phyloP scores from a whole-genome alignment of 2,329 filamentous ascomycete species.

The Dothistroma pini region DNA sequence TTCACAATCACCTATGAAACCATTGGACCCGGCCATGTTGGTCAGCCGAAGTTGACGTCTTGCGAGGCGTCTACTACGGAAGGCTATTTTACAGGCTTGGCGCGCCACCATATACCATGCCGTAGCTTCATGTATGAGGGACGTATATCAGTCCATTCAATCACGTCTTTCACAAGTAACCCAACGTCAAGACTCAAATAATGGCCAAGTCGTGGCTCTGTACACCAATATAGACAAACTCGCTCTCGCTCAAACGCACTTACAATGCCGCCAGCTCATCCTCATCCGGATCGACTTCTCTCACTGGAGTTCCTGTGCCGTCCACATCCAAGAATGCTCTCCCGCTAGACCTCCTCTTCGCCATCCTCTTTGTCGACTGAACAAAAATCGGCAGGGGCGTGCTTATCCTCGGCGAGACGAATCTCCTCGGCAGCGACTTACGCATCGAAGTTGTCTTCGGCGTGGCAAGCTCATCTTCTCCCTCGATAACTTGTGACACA shows the following conservation, averaged over 20 bases:
- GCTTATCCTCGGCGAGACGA: conserved; percentile 4
- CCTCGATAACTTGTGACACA: conserved; percentile 9
- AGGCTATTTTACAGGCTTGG: background rate
- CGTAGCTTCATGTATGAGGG: background rate
- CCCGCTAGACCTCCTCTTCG: conserved; percentile 4
- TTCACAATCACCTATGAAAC: background rate
- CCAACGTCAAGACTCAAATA: background rate
- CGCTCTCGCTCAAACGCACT: background rate
- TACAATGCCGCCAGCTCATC: conserved; percentile 18
- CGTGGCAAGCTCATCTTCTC: conserved; percentile 5
- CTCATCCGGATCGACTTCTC: conserved; percentile 19
- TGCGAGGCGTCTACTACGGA: background rate
- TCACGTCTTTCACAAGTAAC: background rate
- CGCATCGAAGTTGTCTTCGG: conserved; percentile 9
- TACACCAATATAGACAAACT: background rate
- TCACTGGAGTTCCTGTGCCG: conserved; percentile 13
- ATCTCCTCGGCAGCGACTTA: conserved; percentile 11
- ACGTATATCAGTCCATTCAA: no score
- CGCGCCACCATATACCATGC: background rate
- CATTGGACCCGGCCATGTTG: background rate
- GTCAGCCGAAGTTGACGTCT: background rate
- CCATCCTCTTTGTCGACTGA: conserved; percentile 3
- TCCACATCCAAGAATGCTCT: conserved; percentile 7
- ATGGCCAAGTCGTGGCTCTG: background rate
- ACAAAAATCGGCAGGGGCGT: conserved; percentile 8